Base-by-base conservation (phyloP, 441 rosid genomes). In the Brassica balearica region DNA sequence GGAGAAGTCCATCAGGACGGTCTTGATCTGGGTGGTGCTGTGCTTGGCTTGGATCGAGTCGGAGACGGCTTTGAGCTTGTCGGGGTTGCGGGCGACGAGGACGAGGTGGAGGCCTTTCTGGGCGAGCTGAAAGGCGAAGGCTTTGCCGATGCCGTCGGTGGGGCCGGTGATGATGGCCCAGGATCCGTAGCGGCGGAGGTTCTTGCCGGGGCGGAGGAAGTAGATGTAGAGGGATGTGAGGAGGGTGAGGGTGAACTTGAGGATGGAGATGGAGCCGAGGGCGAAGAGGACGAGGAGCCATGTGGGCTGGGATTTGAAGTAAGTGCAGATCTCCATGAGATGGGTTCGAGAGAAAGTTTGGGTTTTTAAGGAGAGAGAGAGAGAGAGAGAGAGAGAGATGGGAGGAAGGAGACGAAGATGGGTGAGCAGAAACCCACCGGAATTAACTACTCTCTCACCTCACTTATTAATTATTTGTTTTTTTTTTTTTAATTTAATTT, bases 141-240 rank as follows among this genome's bases (percentile, higher is more conserved):
- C 92, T 56, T 90, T 93, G 3, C 98, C 96, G 55, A 95, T 95
- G 15, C 99, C 97, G 29, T 93, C 97, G 6, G 98, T 95, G 53
- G 93, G 90, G 46, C 98, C 96, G 38, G 98, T 93, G 17, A 93
- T 83, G 20, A 95, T 69, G 3, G 93, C 97, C 98, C 99, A 95
- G 0, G 97, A 95, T 2, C 99, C 99, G 76, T 95, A 95, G 11
- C 87, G 88, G 53, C 84, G 89, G 73, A 95, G 91, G 73, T 93
- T 87, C 76, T 95, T 93, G 3, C 69, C 89, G 22, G 98, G 96
- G 46, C 98, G 74, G 36, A 95, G 95, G 82, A 95, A 93, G 83
- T 68, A 84, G 73, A 91, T 90, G 79, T 90, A 95, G 77, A 89
- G 87, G 88, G 97, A 90, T 65, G 83, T 85, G 75, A 88, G 87